Evolutionary conservation across 23 red algal genomes (phyloP).

Genomic region (Gracilaria vermiculophylla): DNA sequence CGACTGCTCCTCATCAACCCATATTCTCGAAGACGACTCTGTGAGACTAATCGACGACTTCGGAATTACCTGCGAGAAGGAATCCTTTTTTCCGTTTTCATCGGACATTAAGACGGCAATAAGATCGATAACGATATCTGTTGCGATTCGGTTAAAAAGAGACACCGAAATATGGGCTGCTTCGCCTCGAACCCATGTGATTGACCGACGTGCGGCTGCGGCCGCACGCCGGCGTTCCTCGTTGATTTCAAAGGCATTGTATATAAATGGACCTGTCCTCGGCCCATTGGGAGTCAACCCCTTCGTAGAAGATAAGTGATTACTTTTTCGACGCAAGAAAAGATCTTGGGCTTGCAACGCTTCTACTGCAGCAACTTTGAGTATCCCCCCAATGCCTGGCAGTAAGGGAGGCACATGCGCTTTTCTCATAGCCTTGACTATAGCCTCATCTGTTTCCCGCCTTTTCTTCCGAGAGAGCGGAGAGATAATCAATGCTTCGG

Average conservation of each 20-base stretch:
- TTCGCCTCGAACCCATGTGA: constrained; percentile 69
- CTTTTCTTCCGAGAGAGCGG: not conserved
- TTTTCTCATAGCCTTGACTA: constrained; percentile 31
- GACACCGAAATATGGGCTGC: constrained; percentile 34
- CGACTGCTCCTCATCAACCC: constrained; percentile 14
- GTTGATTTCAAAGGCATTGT: constrained; percentile 68
- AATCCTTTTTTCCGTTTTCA: not conserved
- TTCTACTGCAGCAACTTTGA: constrained; percentile 10
- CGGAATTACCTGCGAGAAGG: not conserved
- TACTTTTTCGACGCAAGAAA: not conserved
- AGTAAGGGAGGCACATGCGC: constrained; percentile 48
- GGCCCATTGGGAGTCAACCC: not conserved
- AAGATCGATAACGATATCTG: constrained; percentile 49
- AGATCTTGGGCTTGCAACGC: constrained; percentile 35
- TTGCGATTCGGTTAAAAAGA: constrained; percentile 10
- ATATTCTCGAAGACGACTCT: constrained; percentile 29
- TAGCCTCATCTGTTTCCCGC: constrained; percentile 34
- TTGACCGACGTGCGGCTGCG: constrained; percentile 52
- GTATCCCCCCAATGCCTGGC: constrained; percentile 12
- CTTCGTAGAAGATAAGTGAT: not conserved
- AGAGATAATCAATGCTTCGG: constrained; percentile 41
- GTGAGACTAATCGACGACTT: constrained; percentile 3
- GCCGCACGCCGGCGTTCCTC: constrained; percentile 22
- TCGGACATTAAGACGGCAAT: constrained; percentile 49
- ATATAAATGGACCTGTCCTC: constrained; percentile 64